Base-by-base conservation (phyloP, 2,329 filamentous ascomycete species). In the Cytospora mali region DNA sequence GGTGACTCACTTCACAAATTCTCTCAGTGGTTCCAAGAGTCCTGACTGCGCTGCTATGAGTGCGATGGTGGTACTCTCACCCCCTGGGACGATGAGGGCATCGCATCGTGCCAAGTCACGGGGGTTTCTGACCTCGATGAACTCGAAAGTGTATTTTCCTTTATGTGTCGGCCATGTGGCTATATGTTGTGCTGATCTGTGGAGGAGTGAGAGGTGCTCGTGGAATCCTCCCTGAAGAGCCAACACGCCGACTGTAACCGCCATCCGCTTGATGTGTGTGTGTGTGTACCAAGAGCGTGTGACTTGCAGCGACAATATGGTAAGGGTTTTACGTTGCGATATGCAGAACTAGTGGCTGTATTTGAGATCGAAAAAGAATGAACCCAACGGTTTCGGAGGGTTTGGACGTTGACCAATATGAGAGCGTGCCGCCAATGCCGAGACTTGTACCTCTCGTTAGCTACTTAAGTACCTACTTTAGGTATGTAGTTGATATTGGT, bases 21-120 rank as follows among this genome's bases (percentile, higher is more conserved):
- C 84, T 58, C 92, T 81, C 66, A 99, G 77, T 3, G 93, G 93
- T 69, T 96, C 92, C 61, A 99, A 78, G 39, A 99, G 78, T 18
- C 89, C 88, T 0, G 90, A 92, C 67, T 93, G 85, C 25, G 87
- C 87, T 4, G 95, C 95, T 18, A 97, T 91, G 31, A 97, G 84
- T 13, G 92, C 92, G 69, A 99, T 96, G 4, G 94, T 89, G 1
- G 95, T 98, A 77, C 92, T 97, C 76, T 99, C 95, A 66, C 95
- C 95, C 58, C 95, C 95, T 3, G 95, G 95, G 53, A 99, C 87
- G 72, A 99, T 87, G 50, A 99, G 83, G 28, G 87, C 94, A 75
- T 94, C 87, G 77, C 93, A 98, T 68, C 74, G 75, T 5, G 82
- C 78, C 33, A 99, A 83, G 70, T 97, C 84, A 7, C 80, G 77